phyloP scores from a whole-genome alignment of 352 stramenopile species.

The Globisporangium parvum region DNA sequence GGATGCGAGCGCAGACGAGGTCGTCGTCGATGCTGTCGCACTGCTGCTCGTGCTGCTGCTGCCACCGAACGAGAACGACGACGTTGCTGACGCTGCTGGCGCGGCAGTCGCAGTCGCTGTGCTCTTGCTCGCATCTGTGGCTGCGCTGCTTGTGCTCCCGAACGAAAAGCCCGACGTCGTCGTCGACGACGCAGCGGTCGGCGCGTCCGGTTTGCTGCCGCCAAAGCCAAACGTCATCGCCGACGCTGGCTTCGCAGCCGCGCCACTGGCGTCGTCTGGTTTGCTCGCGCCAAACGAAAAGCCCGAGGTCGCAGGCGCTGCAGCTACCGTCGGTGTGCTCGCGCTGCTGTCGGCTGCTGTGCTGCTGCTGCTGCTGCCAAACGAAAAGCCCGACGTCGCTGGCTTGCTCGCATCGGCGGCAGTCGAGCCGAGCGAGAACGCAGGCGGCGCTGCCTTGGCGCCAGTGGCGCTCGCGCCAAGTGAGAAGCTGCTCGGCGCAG shows the following conservation, averaged over 20 bases:
- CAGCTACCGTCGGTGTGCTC: neutral
- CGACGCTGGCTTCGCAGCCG: too few species aligned
- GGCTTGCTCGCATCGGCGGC: constrained; percentile 3
- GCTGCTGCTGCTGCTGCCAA: neutral
- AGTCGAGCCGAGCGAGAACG: constrained; percentile 4
- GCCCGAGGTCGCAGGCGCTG: neutral
- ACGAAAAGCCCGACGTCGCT: constrained; percentile 5
- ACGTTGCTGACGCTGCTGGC: constrained; percentile 8
- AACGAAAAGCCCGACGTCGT: too few species aligned
- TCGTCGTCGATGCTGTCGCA: constrained; percentile 18
- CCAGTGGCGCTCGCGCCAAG: constrained; percentile 2
- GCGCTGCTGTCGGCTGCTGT: neutral
- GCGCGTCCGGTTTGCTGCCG: too few species aligned
- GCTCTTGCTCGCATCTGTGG: neutral
- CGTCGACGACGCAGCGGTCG: too few species aligned
- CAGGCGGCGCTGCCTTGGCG: neutral
- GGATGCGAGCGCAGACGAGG: constrained; percentile 12
- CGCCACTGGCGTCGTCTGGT: too few species aligned
- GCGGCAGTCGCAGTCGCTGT: neutral
- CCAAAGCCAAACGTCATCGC: too few species aligned
- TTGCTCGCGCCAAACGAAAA: constrained; percentile 3
- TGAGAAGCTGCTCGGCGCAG: neutral
- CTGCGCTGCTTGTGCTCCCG: too few species aligned
- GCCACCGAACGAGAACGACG: constrained; percentile 4
- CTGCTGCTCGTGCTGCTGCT: constrained; percentile 8